Base-by-base conservation (phyloP, 768 basidiomycete species). In the Hebeloma cylindrosporum region DNA sequence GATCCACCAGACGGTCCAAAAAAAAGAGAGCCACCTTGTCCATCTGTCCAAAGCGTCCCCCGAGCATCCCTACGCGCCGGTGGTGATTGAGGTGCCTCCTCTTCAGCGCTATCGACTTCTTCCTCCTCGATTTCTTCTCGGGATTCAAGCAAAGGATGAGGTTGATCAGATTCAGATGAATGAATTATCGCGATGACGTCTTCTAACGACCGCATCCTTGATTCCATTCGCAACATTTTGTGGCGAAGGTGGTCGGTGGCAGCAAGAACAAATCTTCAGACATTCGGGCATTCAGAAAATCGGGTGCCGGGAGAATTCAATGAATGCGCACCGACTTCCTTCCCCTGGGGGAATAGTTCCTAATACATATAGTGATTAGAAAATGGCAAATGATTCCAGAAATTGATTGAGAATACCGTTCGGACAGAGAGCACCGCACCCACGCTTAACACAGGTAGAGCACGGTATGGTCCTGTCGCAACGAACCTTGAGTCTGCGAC, bases 261-360 rank as follows among this genome's bases (percentile, higher is more conserved):
- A 2, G 72, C 73, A 10, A 73, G 53, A 7, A 80, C 77, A 48
- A 79, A 79, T 34, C 77, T 78, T 46, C 7, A 20, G 28, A 23
- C 28, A 37, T 25, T 7, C 11, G 21, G 20, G 27, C 1, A 10
- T 38, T 30, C 20, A 38, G n/a, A 31, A 18, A 22, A 7, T 20
- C n/a, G 28, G 29, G 18, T 6, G 13, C 23, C 8, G 16, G 13
- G 13, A 16, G 14, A 39, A 18, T 17, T 29, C 10, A 16, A 16
- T 16, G 32, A 16, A 31, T 13, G 55, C 72, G 44, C 48, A 73
- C 70, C 77, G 72, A 51, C 74, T 76, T 13, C 77, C 78, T 52
- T 78, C 74, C 18, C 78, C 78, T 7, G 75, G 75, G 7, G 78
- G 76, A 33, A 79, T 72, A 10, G 72, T 75, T 16, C 71, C 77